A percentile compares a stretch with the other conserved stretches of the same genome.
phyloP scores from a whole-genome alignment of 257 asterid species.

The Orobanche coerulescens region DNA sequence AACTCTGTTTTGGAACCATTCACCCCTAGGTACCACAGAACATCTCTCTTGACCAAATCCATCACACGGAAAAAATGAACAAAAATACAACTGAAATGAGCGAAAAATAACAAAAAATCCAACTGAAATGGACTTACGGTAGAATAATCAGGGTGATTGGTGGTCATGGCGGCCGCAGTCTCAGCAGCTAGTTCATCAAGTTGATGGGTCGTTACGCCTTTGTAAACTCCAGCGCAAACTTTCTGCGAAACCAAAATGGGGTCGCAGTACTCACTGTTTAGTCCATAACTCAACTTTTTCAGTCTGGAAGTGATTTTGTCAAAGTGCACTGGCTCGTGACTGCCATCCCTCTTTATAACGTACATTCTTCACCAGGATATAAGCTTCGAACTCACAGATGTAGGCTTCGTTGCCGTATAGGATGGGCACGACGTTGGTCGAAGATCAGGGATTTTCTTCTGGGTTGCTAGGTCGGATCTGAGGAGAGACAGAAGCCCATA shows the following conservation, averaged over 20 bases:
- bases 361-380: constrained; percentile 71
- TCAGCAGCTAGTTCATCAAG: constrained; percentile 97
- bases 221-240: constrained; percentile 92
- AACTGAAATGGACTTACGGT: constrained; percentile 49
- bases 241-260: constrained; percentile 84
- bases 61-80: background rate
- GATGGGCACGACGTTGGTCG: too few relatives aligned
- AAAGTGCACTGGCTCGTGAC: constrained; percentile 85
- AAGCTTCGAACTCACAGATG: too few relatives aligned
- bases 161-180: constrained; percentile 92
- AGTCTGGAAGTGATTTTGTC: constrained; percentile 95
- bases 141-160: constrained; percentile 92
- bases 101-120: background rate
- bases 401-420: too few relatives aligned
- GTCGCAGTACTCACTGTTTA: constrained; percentile 85
- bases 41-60: background rate
- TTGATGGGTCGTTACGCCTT: constrained; percentile 90
- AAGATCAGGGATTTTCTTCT: too few relatives aligned
- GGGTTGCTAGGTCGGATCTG: too few relatives aligned
- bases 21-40: too few relatives aligned
- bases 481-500: too few relatives aligned
- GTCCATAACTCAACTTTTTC: constrained; percentile 85
- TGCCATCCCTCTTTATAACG: constrained; percentile 92
- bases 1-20: too few relatives aligned
- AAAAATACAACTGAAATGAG: background rate